Base-by-base conservation (phyloP, 176 grass and related monocot species). In the Aegilops speltoides region DNA sequence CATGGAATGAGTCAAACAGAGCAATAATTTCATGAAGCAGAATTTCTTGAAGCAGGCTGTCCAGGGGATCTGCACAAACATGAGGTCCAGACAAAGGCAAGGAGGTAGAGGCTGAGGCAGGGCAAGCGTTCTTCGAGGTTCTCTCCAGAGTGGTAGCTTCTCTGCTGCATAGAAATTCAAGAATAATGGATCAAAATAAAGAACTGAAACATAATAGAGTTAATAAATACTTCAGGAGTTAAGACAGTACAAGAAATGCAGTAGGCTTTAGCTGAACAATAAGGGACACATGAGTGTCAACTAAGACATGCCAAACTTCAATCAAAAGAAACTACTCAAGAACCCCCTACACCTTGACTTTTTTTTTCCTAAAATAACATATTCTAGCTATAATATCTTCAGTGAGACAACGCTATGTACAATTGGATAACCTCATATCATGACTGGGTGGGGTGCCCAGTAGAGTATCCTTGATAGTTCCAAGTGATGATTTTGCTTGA, bases 1-100 rank as follows among this genome's bases (percentile, higher is more conserved):
- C 72, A 4, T 75, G 41, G 72, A 46, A n/a, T 75, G 72, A 75
- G 40, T 45, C 26, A 75, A 28, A 28, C n/a, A 75, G 72, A 75
- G 40, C 23, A 28, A 75, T 48, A 45, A 75, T 50, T 28, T 50
- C 40, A 0, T 50, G 41, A 45, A 75, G 72, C 41, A 75, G 23
- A 45, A 75, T 48, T 29, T 75, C 40, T 0, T 17, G 41, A 45
- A 75, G 72, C 41, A 75, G 41, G 72, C 14, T 75, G 14, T 75
- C 72, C 23, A 75, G 41, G 7, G 4, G 72, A 45, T 75, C 7
- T 48, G 24, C 41, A 25, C 43, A 75, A 28, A 17, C 72, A 48
- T 29, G 24, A 28, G 3, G 23, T 5, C 23, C 72, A 26, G 24
- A 75, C 6, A 14, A 50, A 25, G 43, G 7, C 6, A 7, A 10